These are phyloP conservation scores for Corymbia citriodora DNA, from an alignment of 441 rosid genomes.

Conservation along the genomic window DNA sequence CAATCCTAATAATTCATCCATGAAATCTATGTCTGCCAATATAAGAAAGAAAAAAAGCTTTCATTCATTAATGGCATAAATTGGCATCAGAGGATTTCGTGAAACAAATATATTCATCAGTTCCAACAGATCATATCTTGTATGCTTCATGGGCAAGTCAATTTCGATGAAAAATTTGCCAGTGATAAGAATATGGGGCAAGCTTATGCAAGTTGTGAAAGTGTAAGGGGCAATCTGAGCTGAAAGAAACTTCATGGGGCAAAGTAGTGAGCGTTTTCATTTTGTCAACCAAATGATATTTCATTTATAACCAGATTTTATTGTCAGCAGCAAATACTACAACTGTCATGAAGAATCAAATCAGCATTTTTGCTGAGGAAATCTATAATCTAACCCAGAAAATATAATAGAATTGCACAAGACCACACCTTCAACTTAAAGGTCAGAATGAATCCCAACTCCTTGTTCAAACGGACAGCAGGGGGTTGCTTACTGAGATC, in stretches of 20 bases:
- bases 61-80: not conserved
- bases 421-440: conserved; percentile 73
- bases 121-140: not conserved
- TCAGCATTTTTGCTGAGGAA: not conserved
- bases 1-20: not conserved
- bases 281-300: not conserved
- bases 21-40: not conserved
- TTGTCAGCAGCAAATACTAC: not conserved
- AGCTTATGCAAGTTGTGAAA: not conserved
- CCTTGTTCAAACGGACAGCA: conserved; percentile 93
- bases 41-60: not conserved
- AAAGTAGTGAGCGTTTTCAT: not conserved
- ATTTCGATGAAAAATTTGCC: not conserved
- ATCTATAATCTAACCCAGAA: not conserved
- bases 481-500: conserved; percentile 92
- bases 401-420: not conserved
- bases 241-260: not conserved
- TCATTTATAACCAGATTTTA: not conserved
- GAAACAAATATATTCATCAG: not conserved
- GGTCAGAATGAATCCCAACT: conserved; percentile 74
- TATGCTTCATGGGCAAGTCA: not conserved
- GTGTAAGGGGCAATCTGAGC: not conserved
- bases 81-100: not conserved
- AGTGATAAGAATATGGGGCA: not conserved
- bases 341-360: not conserved